Evolutionary conservation across 805 yeast genomes (phyloP), one percentile per base, ranked within the genome.

Genomic region (Lipomyces sp.): DNA sequence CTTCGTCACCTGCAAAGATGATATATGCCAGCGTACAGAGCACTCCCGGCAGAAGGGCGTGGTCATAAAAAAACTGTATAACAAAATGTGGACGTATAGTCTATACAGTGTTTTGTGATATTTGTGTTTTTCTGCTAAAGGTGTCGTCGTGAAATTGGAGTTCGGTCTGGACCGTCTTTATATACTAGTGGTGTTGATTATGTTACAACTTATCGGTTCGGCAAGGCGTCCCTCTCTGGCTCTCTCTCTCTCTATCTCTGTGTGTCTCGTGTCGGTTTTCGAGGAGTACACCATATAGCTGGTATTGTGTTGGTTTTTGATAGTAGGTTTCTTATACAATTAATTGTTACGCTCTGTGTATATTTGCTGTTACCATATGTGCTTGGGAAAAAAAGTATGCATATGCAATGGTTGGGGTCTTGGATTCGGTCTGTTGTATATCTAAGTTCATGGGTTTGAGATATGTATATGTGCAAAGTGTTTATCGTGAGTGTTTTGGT

Each of bases 1-100:
- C 57, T 33, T 62, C 72, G 30, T 60, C 70, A 32, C 63, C 72
- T 7, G 64, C 63, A 15, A 65, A 63, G 56, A 53, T 56, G 54
- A 45, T 53, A 39, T 60, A 54, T 62, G 53, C 53, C 34, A 64
- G 48, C 37, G 35, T 56, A n/a, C 63, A 60, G 10, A 62, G 57
- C 60, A 45, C 66, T 30, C 51, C 56, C 50, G 59, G 62, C 35
- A 59, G 70, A 45, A 48, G 55, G 39, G 70, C 59, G 37, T 66
- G 70, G 70, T 66, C 64, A 53, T 53, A 53, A 35, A 53, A 35
- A 53, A 35, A 24, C 18, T 24, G 5, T 29, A 6, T 18, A 6
- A n/a, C 50, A 37, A 24, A 24, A 1, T 48, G 32, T 50, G 10
- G 24, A 42, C 51, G 4, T 35, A n/a, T 53, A 53, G 24, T 53